Evolutionary conservation across 2,329 filamentous ascomycete species (phyloP).

Genomic region (Emmonsia crescens): DNA sequence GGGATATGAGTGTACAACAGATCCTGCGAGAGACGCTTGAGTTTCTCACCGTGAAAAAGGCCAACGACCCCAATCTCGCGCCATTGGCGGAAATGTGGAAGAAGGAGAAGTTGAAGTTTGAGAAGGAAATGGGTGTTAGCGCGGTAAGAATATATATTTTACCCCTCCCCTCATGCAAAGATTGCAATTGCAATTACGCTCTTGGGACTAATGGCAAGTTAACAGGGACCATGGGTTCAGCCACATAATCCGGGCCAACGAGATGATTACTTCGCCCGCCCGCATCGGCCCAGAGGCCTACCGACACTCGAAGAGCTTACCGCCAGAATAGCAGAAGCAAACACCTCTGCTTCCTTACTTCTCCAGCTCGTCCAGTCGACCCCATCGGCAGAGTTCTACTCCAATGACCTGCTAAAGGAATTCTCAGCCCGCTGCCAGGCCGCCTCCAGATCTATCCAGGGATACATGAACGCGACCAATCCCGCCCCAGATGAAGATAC

Average conservation of each 20-base stretch:
- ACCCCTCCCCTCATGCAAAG: neutral
- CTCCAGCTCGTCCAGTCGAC: slow-evolving; percentile 84
- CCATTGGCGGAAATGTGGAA: slow-evolving; percentile 76
- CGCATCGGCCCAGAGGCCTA: slow-evolving; percentile 27
- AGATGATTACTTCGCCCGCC: slow-evolving; percentile 14
- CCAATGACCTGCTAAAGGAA: slow-evolving; percentile 84
- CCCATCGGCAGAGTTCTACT: slow-evolving; percentile 59
- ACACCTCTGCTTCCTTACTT: slow-evolving; percentile 83
- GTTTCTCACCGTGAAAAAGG: slow-evolving; percentile 60
- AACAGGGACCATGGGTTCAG: neutral
- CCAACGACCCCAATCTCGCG: slow-evolving; percentile 61
- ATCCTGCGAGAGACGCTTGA: slow-evolving; percentile 81
- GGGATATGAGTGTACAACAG: slow-evolving; percentile 68
- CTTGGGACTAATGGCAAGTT: neutral
- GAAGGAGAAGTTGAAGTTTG: slow-evolving; percentile 64
- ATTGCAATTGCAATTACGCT: too few relatives aligned
- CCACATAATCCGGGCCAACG: slow-evolving; percentile 9
- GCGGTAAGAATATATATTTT: slow-evolving; percentile 4
- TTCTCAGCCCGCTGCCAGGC: slow-evolving; percentile 77
- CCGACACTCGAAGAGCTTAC: slow-evolving; percentile 68
- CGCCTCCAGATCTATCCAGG: slow-evolving; percentile 71
- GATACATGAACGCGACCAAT: slow-evolving; percentile 69
- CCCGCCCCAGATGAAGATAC: slow-evolving; percentile 85
- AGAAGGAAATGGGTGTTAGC: slow-evolving; percentile 43
- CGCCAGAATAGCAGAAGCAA: slow-evolving; percentile 77